Conservation (phyloP, 2,329 filamentous ascomycete species). For the Paecilomyces formosus region DNA sequence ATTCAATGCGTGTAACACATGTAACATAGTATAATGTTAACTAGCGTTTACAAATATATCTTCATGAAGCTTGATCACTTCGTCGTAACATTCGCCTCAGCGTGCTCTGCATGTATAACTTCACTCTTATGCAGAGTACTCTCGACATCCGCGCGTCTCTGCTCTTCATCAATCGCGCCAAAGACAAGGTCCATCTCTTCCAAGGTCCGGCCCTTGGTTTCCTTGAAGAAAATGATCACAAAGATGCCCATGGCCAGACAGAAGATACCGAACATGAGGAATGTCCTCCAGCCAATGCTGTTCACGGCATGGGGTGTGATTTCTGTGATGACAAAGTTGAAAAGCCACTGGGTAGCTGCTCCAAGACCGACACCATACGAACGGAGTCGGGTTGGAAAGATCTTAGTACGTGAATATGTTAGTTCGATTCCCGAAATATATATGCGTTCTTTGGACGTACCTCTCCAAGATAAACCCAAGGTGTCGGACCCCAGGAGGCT, state of each 20-base stretch:
- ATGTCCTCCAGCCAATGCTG: slow-evolving; percentile 32
- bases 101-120: slow-evolving; percentile 3
- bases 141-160: slow-evolving; percentile 7
- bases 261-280: slow-evolving; percentile 33
- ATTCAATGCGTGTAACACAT: neutral
- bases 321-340: slow-evolving; percentile 37
- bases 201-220: slow-evolving; percentile 30
- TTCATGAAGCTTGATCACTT: neutral
- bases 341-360: slow-evolving; percentile 31
- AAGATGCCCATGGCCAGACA: slow-evolving; percentile 25
- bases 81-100: neutral
- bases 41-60: neutral
- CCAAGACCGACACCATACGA: slow-evolving; percentile 31
- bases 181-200: slow-evolving; percentile 31
- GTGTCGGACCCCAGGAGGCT: slow-evolving; percentile 26
- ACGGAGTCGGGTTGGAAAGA: slow-evolving; percentile 33
- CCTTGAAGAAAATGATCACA: slow-evolving; percentile 31
- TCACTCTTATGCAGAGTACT: slow-evolving; percentile 2
- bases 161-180: slow-evolving; percentile 4
- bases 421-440: neutral
- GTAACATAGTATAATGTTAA: neutral
- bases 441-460: slow-evolving; percentile 9
- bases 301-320: slow-evolving; percentile 34
- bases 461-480: slow-evolving; percentile 29
- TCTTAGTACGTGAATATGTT: slow-evolving; percentile 12